Percentiles rank a stretch among this genome's conserved stretches.
Evolutionary conservation across 805 yeast genomes (phyloP).

Genomic region (Yarrowia sp.): DNA sequence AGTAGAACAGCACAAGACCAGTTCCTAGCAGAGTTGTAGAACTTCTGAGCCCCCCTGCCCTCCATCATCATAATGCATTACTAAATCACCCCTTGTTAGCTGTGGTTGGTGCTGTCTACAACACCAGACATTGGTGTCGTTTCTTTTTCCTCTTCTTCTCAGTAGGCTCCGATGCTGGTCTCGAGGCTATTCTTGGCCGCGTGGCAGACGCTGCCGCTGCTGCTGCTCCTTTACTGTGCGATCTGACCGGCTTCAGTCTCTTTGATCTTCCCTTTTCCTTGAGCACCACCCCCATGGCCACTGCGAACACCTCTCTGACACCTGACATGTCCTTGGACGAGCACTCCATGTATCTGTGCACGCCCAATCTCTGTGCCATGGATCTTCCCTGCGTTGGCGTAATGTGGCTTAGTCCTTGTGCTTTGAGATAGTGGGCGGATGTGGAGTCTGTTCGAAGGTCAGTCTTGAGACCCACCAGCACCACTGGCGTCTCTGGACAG

Average conservation of each 20-base stretch:
- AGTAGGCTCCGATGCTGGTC: not conserved
- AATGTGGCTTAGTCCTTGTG: constrained; percentile 34
- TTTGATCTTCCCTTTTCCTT: constrained; percentile 15
- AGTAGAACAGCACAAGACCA: no score
- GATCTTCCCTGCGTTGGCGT: constrained; percentile 46
- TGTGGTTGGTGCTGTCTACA: not conserved
- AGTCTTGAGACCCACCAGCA: constrained; percentile 78
- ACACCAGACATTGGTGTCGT: constrained; percentile 4
- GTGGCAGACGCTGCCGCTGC: constrained; percentile 19
- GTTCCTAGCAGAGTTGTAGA: no score
- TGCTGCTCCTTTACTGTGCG: constrained; percentile 8
- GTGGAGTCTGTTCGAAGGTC: constrained; percentile 48
- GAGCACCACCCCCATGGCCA: constrained; percentile 46
- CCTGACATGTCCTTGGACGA: constrained; percentile 70
- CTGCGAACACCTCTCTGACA: constrained; percentile 63
- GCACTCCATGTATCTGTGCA: constrained; percentile 71
- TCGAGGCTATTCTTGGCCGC: not conserved
- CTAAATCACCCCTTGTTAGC: not conserved
- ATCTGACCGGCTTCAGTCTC: not conserved
- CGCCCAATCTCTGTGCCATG: constrained; percentile 59
- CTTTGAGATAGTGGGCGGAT: constrained; percentile 30
- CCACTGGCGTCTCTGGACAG: constrained; percentile 73
- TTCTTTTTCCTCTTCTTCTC: constrained; percentile 17
- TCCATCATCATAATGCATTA: not conserved
- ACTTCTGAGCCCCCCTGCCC: not conserved